Conservation (phyloP, 164 flowering plant genomes). For the Chloranthus sessilifolius region DNA sequence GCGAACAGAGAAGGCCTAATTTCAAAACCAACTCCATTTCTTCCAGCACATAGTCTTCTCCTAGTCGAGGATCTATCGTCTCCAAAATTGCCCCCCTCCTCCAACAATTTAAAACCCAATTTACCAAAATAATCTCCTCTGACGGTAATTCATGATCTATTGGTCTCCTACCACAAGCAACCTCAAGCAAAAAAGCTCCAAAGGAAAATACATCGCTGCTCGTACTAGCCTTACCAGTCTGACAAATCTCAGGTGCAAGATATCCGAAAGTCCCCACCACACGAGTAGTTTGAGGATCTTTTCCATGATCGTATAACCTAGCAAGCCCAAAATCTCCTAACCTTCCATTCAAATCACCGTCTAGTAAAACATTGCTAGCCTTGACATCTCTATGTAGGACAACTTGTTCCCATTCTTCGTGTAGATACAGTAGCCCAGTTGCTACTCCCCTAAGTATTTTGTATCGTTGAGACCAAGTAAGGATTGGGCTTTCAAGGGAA, state of each 20-base stretch:
- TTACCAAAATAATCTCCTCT: conserved; percentile 1
- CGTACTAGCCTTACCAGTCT: conserved; percentile 2
- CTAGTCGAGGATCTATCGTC: conserved; percentile 3
- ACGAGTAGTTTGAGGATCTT: conserved; percentile 9
- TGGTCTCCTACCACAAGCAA: conserved; percentile 7
- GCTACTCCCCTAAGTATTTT: conserved; percentile 13
- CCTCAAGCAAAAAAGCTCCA: conserved; percentile 10
- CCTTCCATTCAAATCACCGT: conserved; percentile 6
- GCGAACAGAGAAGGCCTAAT: conserved; percentile 1
- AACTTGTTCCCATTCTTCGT: conserved; percentile 14
- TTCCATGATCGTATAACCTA: conserved; percentile 10
- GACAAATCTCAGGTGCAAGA: conserved; percentile 9
- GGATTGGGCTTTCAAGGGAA: conserved; percentile 25
- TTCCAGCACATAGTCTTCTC: neutral
- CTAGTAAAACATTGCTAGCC: conserved; percentile 16
- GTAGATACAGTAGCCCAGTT: conserved; percentile 11
- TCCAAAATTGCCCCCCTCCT: conserved; percentile 3
- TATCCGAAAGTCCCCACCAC: conserved; percentile 14
- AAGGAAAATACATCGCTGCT: conserved; percentile 10
- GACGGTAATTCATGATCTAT: neutral
- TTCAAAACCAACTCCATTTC: conserved; percentile 8
- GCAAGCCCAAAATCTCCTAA: conserved; percentile 17
- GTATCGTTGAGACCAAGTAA: conserved; percentile 61
- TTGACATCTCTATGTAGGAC: conserved; percentile 16
- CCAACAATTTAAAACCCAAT: conserved; percentile 3